Evolutionary conservation across 176 grass and related monocot genomes (phyloP), one percentile per base, ranked within the genome.

Genomic region (Oryza glumipatula): DNA sequence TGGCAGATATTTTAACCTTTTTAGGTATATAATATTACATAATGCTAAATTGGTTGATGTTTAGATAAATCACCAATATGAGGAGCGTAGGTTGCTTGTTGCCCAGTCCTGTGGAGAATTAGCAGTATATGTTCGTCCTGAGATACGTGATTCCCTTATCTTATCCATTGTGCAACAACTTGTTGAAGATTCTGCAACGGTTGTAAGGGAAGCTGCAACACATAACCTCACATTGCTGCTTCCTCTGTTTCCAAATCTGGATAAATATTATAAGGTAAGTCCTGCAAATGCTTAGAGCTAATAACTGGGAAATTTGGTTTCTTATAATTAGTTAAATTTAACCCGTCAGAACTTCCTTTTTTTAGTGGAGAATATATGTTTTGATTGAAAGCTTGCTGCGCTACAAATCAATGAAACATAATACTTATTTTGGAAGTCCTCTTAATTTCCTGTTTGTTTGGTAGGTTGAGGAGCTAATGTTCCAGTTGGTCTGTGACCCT

Each of bases 1-100:
- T 85, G 19, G 73, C 28, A 82, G 32, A 22, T 72, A 5, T 70
- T 84, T 75, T 93, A 49, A 24, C 72, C 82, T 68, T 89, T 51
- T 69, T 77, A 47, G 77, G 63, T 17, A 68, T 64, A 65, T 51
- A 36, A 63, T 68, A 46, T 90, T 69, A 79, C 69, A 79, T 73
- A 68, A 24, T 89, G 36, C 49, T 81, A 45, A 80, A 84, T 85
- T 43, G 30, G 17, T 77, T 76, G n/a, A 11, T 87, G 11, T 89
- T 81, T 88, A 98, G 96, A 98, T 98, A 90, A 98, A 95, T 83
- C 96, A 98, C 72, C 94, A 95, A 65, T 95, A 98, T 39, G 96
- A 98, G 69, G 96, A 95, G 81, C 91, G 96, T 39, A 86, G 96
- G 67, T 70, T 98, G 68, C 89, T 98, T 46, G 96, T 98, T 71